These are phyloP conservation scores for Colletotrichum tropicicola DNA, from an alignment of 2,329 filamentous ascomycete species.

Conservation along the genomic window DNA sequence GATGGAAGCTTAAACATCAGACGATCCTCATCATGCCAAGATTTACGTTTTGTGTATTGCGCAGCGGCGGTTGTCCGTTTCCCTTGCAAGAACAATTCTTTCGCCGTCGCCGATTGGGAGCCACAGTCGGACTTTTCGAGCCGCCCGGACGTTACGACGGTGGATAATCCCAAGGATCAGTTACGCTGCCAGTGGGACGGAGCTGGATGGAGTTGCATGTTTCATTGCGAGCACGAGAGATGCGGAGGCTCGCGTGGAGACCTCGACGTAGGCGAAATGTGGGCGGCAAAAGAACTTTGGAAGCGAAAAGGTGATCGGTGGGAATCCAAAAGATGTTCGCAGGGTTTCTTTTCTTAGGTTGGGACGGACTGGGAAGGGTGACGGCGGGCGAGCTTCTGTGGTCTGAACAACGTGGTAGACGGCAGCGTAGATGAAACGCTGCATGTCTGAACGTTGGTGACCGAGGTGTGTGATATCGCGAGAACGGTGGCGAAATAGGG, in stretches of 20 bases:
- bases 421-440: slow-evolving; percentile 25
- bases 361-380: slow-evolving; percentile 10
- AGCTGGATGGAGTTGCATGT: slow-evolving; percentile 3
- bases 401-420: slow-evolving; percentile 18
- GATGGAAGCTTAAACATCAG: slow-evolving; percentile 30
- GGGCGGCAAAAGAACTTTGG: neutral
- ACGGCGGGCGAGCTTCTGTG: neutral
- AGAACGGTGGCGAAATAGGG: slow-evolving; percentile 10
- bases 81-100: neutral
- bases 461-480: slow-evolving; percentile 8
- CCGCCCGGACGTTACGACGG: neutral
- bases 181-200: neutral
- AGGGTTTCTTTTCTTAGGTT: slow-evolving; percentile 10
- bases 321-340: slow-evolving; percentile 19
- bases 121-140: neutral
- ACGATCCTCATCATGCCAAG: slow-evolving; percentile 22
- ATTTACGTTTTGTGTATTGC: slow-evolving; percentile 7
- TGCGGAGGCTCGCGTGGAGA: slow-evolving; percentile 8
- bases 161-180: neutral
- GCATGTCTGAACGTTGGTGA: slow-evolving; percentile 26
- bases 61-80: slow-evolving; percentile 4
- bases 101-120: neutral
- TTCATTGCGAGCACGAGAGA: slow-evolving; percentile 11
- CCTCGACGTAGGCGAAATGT: neutral
- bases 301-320: slow-evolving; percentile 11